These are phyloP conservation scores for Pisolithus sp. DNA, from an alignment of 768 basidiomycete species.

Conservation along the genomic window DNA sequence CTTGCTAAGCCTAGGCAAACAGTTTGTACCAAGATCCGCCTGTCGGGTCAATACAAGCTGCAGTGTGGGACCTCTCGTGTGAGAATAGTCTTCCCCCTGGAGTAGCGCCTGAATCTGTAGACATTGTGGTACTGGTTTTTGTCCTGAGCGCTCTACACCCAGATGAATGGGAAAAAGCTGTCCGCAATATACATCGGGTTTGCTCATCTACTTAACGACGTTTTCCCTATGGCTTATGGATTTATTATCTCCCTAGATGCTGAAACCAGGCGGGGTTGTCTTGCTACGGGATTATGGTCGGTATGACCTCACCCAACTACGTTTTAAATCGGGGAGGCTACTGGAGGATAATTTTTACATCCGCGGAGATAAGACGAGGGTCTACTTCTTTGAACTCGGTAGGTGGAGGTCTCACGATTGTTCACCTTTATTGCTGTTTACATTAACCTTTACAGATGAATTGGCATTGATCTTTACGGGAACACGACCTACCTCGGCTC, in stretches of 20 bases:
- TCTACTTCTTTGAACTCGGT: constrained; percentile 95
- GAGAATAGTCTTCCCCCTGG: constrained; percentile 51
- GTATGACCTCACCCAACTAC: constrained; percentile 88
- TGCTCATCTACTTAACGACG: constrained; percentile 10
- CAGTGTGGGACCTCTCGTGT: constrained; percentile 89
- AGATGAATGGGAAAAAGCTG: constrained; percentile 79
- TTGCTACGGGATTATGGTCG: constrained; percentile 93
- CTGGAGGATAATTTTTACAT: constrained; percentile 95
- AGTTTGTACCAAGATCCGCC: constrained; percentile 62
- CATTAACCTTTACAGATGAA: constrained; percentile 47
- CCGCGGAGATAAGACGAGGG: constrained; percentile 93
- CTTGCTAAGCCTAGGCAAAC: constrained; percentile 45
- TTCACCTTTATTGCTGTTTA: not conserved
- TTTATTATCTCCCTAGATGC: constrained; percentile 47
- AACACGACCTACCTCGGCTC: constrained; percentile 30
- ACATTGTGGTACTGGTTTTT: constrained; percentile 89
- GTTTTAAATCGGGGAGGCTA: constrained; percentile 84
- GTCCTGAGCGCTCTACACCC: constrained; percentile 93
- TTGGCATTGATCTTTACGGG: constrained; percentile 78
- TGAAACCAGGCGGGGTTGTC: constrained; percentile 83
- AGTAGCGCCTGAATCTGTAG: constrained; percentile 62
- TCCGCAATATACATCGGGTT: constrained; percentile 75
- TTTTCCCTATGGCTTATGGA: not conserved
- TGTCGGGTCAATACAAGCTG: constrained; percentile 64
- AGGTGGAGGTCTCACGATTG: constrained; percentile 3